phyloP scores from a whole-genome alignment of 164 flowering plant genomes.

The Nymphaea colorata region DNA sequence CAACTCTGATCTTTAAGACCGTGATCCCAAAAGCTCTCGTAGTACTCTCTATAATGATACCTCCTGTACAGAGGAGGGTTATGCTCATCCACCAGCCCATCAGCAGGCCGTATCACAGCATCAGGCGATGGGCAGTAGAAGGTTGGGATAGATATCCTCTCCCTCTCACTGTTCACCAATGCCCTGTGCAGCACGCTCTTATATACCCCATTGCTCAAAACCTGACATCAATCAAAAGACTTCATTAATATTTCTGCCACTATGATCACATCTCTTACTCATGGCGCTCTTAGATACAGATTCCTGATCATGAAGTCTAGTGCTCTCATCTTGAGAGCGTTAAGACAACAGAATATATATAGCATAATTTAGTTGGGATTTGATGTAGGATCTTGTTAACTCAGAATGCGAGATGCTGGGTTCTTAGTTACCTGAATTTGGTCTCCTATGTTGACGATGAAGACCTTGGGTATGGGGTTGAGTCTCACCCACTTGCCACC shows the following conservation, averaged over 20 bases:
- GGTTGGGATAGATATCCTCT: conserved; percentile 47
- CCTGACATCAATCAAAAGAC: conserved; percentile 17
- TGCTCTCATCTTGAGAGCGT: too few species aligned
- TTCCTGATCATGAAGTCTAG: too few species aligned
- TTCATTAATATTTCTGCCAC: too few species aligned
- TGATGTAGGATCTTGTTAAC: too few species aligned
- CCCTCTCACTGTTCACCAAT: conserved; percentile 34
- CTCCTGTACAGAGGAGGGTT: conserved; percentile 24
- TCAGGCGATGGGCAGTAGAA: conserved; percentile 49
- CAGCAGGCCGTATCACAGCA: conserved; percentile 35
- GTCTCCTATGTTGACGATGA: conserved; percentile 67
- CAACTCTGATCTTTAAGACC: conserved; percentile 23
- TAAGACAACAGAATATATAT: too few species aligned
- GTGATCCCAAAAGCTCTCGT: conserved; percentile 34
- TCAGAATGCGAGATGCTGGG: too few species aligned
- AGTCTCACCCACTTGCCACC: conserved; percentile 48
- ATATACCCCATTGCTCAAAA: conserved; percentile 48
- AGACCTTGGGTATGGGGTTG: conserved; percentile 44
- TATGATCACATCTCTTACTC: too few species aligned
- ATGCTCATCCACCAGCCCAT: conserved; percentile 11
- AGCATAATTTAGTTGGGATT: too few species aligned
- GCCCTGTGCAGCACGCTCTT: conserved; percentile 60
- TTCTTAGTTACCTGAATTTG: conserved; percentile 43
- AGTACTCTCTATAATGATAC: conserved; percentile 31
- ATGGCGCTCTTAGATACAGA: too few species aligned